Evolutionary conservation across 345 rosid species (phyloP).

Genomic region (sweet orange (Citrus sinensis)): DNA sequence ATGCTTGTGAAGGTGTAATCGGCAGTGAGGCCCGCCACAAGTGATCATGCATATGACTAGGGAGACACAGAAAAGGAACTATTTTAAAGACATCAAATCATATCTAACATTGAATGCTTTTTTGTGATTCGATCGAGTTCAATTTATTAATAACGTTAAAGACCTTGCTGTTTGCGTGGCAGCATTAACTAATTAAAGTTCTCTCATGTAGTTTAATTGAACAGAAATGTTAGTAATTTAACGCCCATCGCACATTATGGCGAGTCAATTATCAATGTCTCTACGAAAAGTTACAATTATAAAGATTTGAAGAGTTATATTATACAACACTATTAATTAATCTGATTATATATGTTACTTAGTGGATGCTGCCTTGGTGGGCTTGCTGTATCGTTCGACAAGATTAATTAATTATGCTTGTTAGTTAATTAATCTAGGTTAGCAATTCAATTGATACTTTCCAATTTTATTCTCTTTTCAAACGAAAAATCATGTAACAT

Average conservation of each 20-base stretch:
- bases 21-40: background rate
- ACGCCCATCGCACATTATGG: background rate
- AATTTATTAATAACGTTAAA: background rate
- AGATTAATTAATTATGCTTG: background rate
- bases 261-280: background rate
- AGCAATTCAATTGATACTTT: background rate
- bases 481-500: background rate
- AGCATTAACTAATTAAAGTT: too few relatives aligned
- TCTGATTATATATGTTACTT: background rate
- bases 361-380: constrained; percentile 7
- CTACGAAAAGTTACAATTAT: background rate
- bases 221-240: background rate
- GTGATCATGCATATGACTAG: background rate
- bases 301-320: constrained; percentile 4
- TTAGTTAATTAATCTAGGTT: background rate
- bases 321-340: background rate
- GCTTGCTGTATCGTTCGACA: background rate
- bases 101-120: background rate
- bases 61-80: background rate
- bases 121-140: background rate
- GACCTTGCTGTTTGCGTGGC: background rate
- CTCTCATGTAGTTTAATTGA: background rate
- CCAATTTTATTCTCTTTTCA: background rate
- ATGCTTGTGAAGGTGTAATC: background rate
- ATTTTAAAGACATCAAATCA: background rate